phyloP scores from a whole-genome alignment of 2,329 filamentous ascomycete species.

The Alternaria atra region DNA sequence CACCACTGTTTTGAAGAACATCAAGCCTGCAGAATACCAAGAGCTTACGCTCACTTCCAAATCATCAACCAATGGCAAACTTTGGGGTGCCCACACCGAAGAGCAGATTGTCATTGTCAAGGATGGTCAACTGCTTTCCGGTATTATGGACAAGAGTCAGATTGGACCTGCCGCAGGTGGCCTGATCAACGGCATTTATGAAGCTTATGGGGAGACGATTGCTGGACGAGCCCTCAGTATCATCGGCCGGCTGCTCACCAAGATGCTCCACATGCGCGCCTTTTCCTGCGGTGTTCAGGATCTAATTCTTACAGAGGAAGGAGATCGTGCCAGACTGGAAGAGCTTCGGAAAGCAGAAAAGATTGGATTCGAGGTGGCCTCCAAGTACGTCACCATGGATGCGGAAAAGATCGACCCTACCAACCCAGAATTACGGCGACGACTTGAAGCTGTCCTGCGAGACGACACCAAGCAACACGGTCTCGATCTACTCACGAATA shows the following conservation, averaged over 20 bases:
- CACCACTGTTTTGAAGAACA: conserved; percentile 91
- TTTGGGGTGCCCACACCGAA: conserved; percentile 79
- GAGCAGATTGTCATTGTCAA: conserved; percentile 84
- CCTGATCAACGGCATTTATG: conserved; percentile 90
- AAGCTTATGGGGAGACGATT: conserved; percentile 86
- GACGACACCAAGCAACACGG: conserved; percentile 91
- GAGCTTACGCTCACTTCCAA: conserved; percentile 82
- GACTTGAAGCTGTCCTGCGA: conserved; percentile 87
- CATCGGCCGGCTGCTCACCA: conserved; percentile 86
- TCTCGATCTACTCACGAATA: conserved; percentile 87
- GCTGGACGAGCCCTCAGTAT: conserved; percentile 90
- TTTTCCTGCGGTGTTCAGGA: conserved; percentile 99
- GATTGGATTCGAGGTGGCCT: conserved; percentile 80
- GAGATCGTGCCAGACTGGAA: conserved; percentile 75
- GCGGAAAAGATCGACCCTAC: conserved; percentile 68
- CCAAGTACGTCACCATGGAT: conserved; percentile 86
- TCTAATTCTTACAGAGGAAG: conserved; percentile 80
- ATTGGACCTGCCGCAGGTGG: conserved; percentile 88
- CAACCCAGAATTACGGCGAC: conserved; percentile 75
- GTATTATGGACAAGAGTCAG: conserved; percentile 95
- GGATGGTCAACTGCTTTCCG: conserved; percentile 85
- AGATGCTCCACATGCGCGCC: conserved; percentile 89
- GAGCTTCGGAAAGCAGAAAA: conserved; percentile 72
- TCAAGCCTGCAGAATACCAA: conserved; percentile 78
- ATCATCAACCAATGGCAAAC: conserved; percentile 77